A percentile compares a stretch with the other conserved stretches of the same genome.
Conservation (phyloP, 768 basidiomycete genomes). For the Leccinum incarnatum region DNA sequence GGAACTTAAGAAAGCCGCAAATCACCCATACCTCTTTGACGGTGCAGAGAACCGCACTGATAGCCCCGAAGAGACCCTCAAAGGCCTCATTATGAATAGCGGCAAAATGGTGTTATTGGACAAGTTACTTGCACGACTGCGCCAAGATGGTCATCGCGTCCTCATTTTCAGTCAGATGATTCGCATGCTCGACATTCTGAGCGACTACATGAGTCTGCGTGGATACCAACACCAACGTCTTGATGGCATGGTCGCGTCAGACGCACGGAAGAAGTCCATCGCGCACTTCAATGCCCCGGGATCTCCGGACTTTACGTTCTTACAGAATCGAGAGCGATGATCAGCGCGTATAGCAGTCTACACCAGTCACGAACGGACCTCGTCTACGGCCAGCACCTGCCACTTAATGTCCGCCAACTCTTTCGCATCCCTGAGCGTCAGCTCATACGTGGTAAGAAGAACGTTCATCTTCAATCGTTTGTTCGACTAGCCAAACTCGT, state of each 20-base stretch:
- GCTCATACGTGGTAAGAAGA: conserved; percentile 93
- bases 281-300: conserved; percentile 62
- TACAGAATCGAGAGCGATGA: conserved; percentile 2
- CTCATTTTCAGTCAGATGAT: conserved; percentile 99
- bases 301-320: no score
- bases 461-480: conserved; percentile 98
- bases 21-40: conserved; percentile 97
- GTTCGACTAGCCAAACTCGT: conserved; percentile 83
- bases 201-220: conserved; percentile 90
- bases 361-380: conserved; percentile 48
- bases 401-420: conserved; percentile 94
- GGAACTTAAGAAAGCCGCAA: conserved; percentile 98
- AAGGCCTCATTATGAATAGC: conserved; percentile 97
- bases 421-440: conserved; percentile 84
- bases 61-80: conserved; percentile 78
- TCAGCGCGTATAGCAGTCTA: conserved; percentile 12
- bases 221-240: conserved; percentile 92
- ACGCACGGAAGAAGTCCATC: conserved; percentile 91
- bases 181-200: conserved; percentile 96
- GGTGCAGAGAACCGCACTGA: conserved; percentile 75
- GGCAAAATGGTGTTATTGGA: conserved; percentile 98
- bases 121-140: conserved; percentile 88
- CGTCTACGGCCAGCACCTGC: conserved; percentile 97
- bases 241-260: conserved; percentile 93
- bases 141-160: conserved; percentile 92